These are phyloP conservation scores for Calendula officinalis DNA, from an alignment of 129 eudicot genomes.

Conservation along the genomic window DNA sequence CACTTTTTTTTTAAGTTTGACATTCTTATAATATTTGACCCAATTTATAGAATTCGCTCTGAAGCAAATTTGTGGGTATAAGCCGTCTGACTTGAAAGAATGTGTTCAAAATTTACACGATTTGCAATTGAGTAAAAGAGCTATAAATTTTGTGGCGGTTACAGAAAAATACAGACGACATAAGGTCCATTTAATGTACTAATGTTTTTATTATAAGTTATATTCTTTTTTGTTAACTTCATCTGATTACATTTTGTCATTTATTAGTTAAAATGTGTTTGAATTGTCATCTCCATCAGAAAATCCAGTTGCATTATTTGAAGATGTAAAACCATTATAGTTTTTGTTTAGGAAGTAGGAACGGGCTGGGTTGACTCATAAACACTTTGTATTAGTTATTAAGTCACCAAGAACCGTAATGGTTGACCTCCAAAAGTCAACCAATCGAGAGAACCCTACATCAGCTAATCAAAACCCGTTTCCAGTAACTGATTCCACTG, in stretches of 20 bases:
- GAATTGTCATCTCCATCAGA: constrained; percentile 44
- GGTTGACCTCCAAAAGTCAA: too few species aligned
- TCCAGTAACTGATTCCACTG: too few species aligned
- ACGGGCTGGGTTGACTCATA: too few species aligned
- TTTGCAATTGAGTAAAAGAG: constrained; percentile 57
- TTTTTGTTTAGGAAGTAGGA: neutral
- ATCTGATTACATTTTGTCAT: constrained; percentile 15
- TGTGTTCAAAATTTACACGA: constrained; percentile 68
- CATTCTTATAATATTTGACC: neutral
- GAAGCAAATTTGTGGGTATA: constrained; percentile 51
- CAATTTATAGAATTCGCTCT: constrained; percentile 42
- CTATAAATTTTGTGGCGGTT: constrained; percentile 52
- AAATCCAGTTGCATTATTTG: constrained; percentile 51
- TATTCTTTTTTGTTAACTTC: neutral
- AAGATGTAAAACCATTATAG: constrained; percentile 30
- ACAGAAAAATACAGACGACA: constrained; percentile 74
- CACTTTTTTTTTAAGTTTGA: neutral
- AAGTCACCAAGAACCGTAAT: too few species aligned
- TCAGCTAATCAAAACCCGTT: too few species aligned
- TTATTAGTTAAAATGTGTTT: constrained; percentile 64
- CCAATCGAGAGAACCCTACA: too few species aligned
- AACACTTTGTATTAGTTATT: too few species aligned
- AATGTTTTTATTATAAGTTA: neutral
- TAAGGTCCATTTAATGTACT: constrained; percentile 42
- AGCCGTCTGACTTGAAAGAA: constrained; percentile 58